Evolutionary conservation across 768 basidiomycete species (phyloP), one percentile per base, ranked within the genome.

Genomic region (Crassisporium funariophilum): DNA sequence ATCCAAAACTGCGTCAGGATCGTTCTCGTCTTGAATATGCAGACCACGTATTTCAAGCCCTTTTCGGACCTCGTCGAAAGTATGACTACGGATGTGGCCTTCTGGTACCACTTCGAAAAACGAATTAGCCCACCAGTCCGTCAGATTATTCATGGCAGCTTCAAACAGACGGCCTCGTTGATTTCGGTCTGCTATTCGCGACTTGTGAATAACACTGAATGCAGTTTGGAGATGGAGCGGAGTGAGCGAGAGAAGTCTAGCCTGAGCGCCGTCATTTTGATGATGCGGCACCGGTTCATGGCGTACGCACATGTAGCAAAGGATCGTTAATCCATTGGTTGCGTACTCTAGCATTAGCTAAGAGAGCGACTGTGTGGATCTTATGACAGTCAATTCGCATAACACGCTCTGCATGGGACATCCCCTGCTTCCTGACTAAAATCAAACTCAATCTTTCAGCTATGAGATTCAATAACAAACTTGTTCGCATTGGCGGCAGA

Each of bases 141-240:
- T 77, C 7, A 98, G 81, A 33, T 80, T 79, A 24, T 73, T 72
- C 16, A 97, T 71, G 3, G 92, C 88, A 11, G 76, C 74, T 67
- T 98, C 92, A 61, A 98, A 99, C 54, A 94, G 76, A 5, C 90
- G 83, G 1, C 91, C 91, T 8, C 97, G 85, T 57, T 84, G 83
- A 43, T 81, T 78, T 11, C 80, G 76, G 50, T 97, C 91, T 1
- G 95, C 92, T 16, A 90, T 68, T 47, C 82, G 77, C 31, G 88
- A 81, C 64, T 90, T 85, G 70, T 88, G 82, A 64, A 94, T 93
- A 65, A 81, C 75, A 9, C 78, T 74, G 66, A 99, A 94, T 8
- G 86, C 77, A 42, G 84, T 84, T 63, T 95, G 91, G 8, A 95
- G 71, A 13, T 78, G 58, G 19, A 94, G 73, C 1, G 97, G 97